Evolutionary conservation across 805 yeast species (phyloP).

Genomic region (Candida vaughaniae): DNA sequence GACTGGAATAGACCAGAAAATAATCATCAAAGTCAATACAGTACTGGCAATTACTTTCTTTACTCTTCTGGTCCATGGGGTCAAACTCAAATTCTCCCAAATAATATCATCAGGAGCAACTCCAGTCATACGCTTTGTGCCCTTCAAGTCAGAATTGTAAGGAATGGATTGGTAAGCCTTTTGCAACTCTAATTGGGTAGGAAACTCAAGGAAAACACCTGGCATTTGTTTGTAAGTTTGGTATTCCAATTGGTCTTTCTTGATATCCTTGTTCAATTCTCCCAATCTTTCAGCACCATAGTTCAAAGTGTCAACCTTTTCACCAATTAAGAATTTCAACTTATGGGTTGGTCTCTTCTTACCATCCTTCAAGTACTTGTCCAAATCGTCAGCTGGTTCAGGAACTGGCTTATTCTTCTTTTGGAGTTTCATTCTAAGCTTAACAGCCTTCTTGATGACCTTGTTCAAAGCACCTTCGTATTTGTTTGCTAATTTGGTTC

Average conservation of each 20-base stretch:
- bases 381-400: constrained; percentile 54
- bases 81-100: constrained; percentile 73
- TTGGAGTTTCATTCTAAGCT: constrained; percentile 50
- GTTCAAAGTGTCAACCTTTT: constrained; percentile 82
- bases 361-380: constrained; percentile 62
- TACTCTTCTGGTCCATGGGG: constrained; percentile 54
- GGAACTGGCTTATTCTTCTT: constrained; percentile 60
- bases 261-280: constrained; percentile 67
- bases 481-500: constrained; percentile 58
- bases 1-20: constrained; percentile 72
- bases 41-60: constrained; percentile 61
- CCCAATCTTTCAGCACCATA: constrained; percentile 67
- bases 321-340: constrained; percentile 67
- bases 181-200: constrained; percentile 84
- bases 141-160: constrained; percentile 47
- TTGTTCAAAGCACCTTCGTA: constrained; percentile 66
- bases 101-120: constrained; percentile 77
- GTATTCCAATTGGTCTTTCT: constrained; percentile 53
- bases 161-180: constrained; percentile 83
- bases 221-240: constrained; percentile 53
- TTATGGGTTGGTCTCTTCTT: constrained; percentile 81
- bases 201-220: constrained; percentile 79
- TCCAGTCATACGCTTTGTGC: constrained; percentile 54
- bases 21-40: constrained; percentile 61
- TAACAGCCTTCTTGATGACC: constrained; percentile 59